Evolutionary conservation across 768 basidiomycete species (phyloP).

Genomic region (Tulasnella sp.): DNA sequence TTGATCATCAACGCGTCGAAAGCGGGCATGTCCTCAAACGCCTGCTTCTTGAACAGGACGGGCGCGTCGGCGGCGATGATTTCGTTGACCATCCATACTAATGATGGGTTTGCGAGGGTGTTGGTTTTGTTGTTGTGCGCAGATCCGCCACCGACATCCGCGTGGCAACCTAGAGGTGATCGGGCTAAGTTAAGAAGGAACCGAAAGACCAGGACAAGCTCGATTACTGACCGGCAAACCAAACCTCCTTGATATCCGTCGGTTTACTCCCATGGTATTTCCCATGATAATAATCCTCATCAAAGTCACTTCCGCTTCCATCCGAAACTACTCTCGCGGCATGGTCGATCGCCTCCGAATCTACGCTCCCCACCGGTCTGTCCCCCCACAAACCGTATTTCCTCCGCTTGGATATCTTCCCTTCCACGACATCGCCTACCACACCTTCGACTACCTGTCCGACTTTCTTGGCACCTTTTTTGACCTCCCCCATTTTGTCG

Average conservation of each 20-base stretch:
- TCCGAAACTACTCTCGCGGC: neutral
- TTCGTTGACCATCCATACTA: constrained; percentile 39
- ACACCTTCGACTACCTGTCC: neutral
- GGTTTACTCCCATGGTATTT: neutral
- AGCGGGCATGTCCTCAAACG: constrained; percentile 26
- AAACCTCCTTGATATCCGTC: constrained; percentile 76
- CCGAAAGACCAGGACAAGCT: constrained; percentile 48
- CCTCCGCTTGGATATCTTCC: neutral
- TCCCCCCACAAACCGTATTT: neutral
- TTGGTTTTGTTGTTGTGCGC: constrained; percentile 33
- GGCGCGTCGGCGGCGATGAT: constrained; percentile 53
- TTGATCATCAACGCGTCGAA: constrained; percentile 22
- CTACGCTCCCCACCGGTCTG: neutral
- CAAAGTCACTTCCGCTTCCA: neutral
- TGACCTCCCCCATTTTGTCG: neutral
- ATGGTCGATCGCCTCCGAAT: neutral
- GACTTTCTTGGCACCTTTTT: neutral
- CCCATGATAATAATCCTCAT: constrained; percentile 10
- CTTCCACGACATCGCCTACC: neutral
- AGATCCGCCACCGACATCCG: constrained; percentile 39
- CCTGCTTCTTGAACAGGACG: constrained; percentile 53
- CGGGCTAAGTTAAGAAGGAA: neutral
- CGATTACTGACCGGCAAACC: constrained; percentile 55
- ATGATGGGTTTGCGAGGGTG: constrained; percentile 34
- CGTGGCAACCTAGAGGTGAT: constrained; percentile 27